These are phyloP conservation scores for Monilinia fructicola DNA, from an alignment of 2,329 filamentous ascomycete species.

Conservation along the genomic window DNA sequence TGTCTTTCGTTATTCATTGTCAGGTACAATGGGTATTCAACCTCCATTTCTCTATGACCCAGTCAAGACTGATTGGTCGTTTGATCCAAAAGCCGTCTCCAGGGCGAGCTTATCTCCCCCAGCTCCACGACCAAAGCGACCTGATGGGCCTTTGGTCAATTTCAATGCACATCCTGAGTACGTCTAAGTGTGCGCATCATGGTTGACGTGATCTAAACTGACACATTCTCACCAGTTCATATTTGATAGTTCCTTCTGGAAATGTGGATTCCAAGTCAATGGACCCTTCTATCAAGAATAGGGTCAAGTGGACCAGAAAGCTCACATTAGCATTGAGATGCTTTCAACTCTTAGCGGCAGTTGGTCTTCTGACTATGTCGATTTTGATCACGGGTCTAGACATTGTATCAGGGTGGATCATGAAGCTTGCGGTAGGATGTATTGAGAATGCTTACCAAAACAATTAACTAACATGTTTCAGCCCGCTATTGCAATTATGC, in stretches of 20 bases:
- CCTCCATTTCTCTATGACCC: slow-evolving; percentile 74
- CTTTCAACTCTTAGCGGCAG: slow-evolving; percentile 64
- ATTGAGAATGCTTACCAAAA: not conserved
- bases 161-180: slow-evolving; percentile 89
- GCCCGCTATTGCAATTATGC: slow-evolving; percentile 72
- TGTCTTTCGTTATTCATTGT: slow-evolving; percentile 26
- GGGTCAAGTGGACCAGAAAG: slow-evolving; percentile 67
- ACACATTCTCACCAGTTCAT: slow-evolving; percentile 44
- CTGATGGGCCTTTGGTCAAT: slow-evolving; percentile 72
- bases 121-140: slow-evolving; percentile 61
- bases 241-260: slow-evolving; percentile 62
- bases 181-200: slow-evolving; percentile 38
- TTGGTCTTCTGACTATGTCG: slow-evolving; percentile 71
- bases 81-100: slow-evolving; percentile 85
- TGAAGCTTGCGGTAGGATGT: slow-evolving; percentile 68
- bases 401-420: slow-evolving; percentile 67
- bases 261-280: slow-evolving; percentile 63
- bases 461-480: slow-evolving; percentile 44
- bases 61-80: slow-evolving; percentile 52
- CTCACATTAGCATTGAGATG: slow-evolving; percentile 68
- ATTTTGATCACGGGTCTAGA: slow-evolving; percentile 72
- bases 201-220: not conserved
- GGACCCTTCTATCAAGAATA: slow-evolving; percentile 66
- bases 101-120: slow-evolving; percentile 66
- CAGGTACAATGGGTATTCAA: slow-evolving; percentile 51